Evolutionary conservation across 257 asterid genomes (phyloP).

Genomic region (Echium plantagineum): DNA sequence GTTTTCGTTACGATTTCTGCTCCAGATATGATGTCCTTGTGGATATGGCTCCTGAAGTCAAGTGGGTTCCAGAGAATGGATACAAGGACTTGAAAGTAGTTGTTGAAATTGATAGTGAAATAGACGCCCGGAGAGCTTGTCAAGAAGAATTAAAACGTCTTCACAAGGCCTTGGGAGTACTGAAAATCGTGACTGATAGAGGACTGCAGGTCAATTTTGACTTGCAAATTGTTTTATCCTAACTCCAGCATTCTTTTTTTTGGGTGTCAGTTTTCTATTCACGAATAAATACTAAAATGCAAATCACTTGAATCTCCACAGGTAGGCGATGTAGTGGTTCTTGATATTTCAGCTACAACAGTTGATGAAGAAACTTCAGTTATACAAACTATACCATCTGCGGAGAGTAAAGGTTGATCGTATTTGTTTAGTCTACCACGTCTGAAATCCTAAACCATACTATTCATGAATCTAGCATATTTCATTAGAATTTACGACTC

Average conservation of each 20-base stretch:
- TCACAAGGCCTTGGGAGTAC: constrained; percentile 68
- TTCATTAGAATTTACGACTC: background rate
- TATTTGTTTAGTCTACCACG: background rate
- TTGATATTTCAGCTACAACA: constrained; percentile 80
- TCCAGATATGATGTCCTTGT: constrained; percentile 71
- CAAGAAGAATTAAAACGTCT: constrained; percentile 70
- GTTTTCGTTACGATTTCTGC: constrained; percentile 12
- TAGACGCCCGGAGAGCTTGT: constrained; percentile 64
- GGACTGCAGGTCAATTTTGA: constrained; percentile 57
- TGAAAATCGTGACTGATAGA: constrained; percentile 68
- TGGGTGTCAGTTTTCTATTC: constrained; percentile 1
- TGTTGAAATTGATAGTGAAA: constrained; percentile 85
- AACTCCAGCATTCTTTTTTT: background rate
- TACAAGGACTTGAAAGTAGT: constrained; percentile 81
- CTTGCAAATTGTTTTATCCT: background rate
- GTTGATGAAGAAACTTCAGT: constrained; percentile 65
- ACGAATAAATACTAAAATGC: constrained; percentile 1
- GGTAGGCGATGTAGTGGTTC: constrained; percentile 89
- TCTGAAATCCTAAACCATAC: too few species aligned
- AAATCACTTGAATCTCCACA: constrained; percentile 18
- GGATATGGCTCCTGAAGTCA: constrained; percentile 81
- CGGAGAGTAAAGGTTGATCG: constrained; percentile 81
- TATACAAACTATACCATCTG: constrained; percentile 70
- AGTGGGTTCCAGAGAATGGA: constrained; percentile 82
- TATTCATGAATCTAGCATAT: background rate